Evolutionary conservation across 345 rosid genomes (phyloP).

Genomic region (Linum lewisii): DNA sequence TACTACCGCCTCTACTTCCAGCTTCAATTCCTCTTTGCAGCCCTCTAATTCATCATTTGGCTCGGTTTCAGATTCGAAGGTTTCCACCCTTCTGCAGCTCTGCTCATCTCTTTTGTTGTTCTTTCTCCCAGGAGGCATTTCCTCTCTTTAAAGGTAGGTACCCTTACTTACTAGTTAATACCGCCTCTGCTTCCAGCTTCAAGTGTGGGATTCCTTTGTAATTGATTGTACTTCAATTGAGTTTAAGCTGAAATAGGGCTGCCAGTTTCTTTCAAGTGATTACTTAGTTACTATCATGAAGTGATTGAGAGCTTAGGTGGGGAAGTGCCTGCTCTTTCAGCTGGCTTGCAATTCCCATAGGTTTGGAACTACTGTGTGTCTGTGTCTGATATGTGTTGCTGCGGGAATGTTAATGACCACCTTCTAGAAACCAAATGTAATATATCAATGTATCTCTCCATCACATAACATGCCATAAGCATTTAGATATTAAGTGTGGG

Average conservation of each 20-base stretch:
- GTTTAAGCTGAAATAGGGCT: background rate
- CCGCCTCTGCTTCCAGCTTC: background rate
- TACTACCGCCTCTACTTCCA: too few species aligned
- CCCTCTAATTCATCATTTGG: too few species aligned
- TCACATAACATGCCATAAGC: too few species aligned
- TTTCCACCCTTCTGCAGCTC: conserved; percentile 25
- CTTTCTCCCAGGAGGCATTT: conserved; percentile 29
- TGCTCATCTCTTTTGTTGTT: conserved; percentile 17
- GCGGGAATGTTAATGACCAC: too few species aligned
- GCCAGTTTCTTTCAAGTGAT: conserved; percentile 6
- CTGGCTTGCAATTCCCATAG: background rate
- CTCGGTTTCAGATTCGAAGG: conserved; percentile 26
- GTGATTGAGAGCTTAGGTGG: too few species aligned
- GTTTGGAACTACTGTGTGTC: too few species aligned
- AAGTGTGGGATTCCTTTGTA: background rate
- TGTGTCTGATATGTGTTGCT: too few species aligned
- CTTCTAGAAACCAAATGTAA: too few species aligned
- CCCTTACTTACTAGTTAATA: conserved; percentile 52
- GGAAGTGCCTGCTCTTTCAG: background rate
- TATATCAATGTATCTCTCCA: too few species aligned
- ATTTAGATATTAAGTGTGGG: too few species aligned
- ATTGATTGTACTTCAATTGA: background rate
- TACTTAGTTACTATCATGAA: background rate
- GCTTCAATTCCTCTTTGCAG: too few species aligned
- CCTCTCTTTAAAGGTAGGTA: too few species aligned